Percentiles rank a stretch among this genome's conserved stretches.
phyloP scores from a whole-genome alignment of 768 basidiomycete species.

The Tricholoma bakamatsutake region DNA sequence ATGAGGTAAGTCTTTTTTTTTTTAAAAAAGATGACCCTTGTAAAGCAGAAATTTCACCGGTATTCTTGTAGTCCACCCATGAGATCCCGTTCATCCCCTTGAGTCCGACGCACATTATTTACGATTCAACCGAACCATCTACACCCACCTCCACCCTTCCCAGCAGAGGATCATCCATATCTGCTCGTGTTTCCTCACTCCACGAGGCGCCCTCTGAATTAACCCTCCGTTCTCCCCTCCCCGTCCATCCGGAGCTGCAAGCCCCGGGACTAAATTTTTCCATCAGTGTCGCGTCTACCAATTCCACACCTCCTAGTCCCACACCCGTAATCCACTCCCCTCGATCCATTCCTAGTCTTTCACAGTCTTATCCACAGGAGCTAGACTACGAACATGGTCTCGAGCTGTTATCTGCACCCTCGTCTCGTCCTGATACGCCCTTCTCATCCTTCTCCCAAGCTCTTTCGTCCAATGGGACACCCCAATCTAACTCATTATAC shows the following conservation, averaged over 20 bases:
- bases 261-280: conserved; percentile 11
- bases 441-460: conserved; percentile 26
- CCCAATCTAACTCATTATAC: conserved; percentile 9
- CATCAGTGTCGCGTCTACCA: conserved; percentile 8
- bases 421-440: conserved; percentile 35
- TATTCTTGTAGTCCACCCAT: conserved; percentile 34
- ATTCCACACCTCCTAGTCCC: not conserved
- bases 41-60: conserved; percentile 2
- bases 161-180: conserved; percentile 20
- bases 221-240: conserved; percentile 15
- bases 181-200: conserved; percentile 14
- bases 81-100: conserved; percentile 41
- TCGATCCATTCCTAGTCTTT: conserved; percentile 30
- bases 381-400: conserved; percentile 38
- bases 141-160: conserved; percentile 21
- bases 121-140: conserved; percentile 26
- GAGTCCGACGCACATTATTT: conserved; percentile 42
- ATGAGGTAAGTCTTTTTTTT: conserved; percentile 41
- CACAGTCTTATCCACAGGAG: conserved; percentile 37
- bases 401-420: conserved; percentile 39
- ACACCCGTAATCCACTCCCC: conserved; percentile 12
- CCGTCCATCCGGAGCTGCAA: conserved; percentile 2
- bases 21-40: not conserved
- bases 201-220: conserved; percentile 9
- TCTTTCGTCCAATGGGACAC: conserved; percentile 3